Percentiles rank a stretch among this genome's conserved stretches.
These are phyloP conservation scores for Leptographium radiaticola DNA, from an alignment of 2,329 filamentous ascomycete genomes.

Conservation along the genomic window DNA sequence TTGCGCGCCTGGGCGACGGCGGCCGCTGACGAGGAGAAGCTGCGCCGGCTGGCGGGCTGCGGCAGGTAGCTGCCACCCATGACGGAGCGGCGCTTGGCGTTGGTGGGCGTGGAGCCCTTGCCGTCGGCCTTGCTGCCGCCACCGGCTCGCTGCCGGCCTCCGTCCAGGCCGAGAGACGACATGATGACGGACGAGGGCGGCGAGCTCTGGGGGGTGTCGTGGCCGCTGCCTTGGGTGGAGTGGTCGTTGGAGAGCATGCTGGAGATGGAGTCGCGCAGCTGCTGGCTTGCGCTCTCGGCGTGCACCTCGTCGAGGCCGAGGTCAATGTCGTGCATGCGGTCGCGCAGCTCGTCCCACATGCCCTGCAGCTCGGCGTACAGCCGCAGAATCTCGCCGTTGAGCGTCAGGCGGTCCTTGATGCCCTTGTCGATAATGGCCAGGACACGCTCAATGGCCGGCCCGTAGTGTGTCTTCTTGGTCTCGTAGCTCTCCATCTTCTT, in stretches of 20 bases:
- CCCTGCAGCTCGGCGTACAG: conserved; percentile 74
- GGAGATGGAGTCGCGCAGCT: conserved; percentile 82
- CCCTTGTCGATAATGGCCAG: conserved; percentile 88
- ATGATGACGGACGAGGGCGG: conserved; percentile 50
- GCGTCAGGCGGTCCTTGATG: conserved; percentile 87
- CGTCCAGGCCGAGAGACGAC: conserved; percentile 35
- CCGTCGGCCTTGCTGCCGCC: conserved; percentile 6
- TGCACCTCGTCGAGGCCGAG: conserved; percentile 59
- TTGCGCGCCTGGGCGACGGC: conserved; percentile 26
- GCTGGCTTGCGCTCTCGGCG: conserved; percentile 45
- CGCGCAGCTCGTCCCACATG: conserved; percentile 67
- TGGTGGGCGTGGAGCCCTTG: conserved; percentile 23
- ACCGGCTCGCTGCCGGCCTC: conserved; percentile 23
- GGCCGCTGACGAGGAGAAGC: conserved; percentile 28
- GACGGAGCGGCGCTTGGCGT: conserved; percentile 30
- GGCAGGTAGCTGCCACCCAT: conserved; percentile 32
- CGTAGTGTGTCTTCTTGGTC: conserved; percentile 87
- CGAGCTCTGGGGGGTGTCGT: conserved; percentile 59
- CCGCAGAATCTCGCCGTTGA: conserved; percentile 88
- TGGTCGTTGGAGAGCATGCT: conserved; percentile 78
- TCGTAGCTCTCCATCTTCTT: conserved; percentile 92
- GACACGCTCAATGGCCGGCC: conserved; percentile 83
- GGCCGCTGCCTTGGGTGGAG: conserved; percentile 54
- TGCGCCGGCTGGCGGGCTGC: conserved; percentile 30
- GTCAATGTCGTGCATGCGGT: conserved; percentile 68